phyloP scores from a whole-genome alignment of 805 yeast species.

The Monosporozyma servazzii region DNA sequence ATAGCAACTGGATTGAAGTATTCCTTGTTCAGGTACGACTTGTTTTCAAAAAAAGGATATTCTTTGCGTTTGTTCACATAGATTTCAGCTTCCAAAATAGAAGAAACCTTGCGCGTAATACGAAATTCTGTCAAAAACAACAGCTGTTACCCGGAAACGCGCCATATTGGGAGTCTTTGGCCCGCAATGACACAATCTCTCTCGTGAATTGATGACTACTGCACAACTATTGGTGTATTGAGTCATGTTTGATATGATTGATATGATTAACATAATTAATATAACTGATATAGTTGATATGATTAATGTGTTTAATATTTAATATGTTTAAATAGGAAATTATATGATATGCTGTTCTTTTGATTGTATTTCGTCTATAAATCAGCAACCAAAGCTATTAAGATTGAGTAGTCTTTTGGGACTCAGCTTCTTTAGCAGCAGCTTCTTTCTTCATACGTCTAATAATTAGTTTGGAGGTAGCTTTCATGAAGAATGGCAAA shows the following conservation, averaged over 20 bases:
- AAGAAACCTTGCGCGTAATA: not conserved
- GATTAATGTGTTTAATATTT: no score
- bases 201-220: no score
- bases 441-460: constrained; percentile 30
- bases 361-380: no score
- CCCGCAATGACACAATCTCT: not conserved
- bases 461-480: constrained; percentile 27
- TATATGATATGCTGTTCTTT: no score
- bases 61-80: not conserved
- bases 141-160: not conserved
- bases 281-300: no score
- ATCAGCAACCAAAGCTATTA: not conserved
- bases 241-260: no score
- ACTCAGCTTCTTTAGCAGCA: not conserved
- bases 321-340: no score
- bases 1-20: not conserved
- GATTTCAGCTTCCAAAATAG: not conserved
- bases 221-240: no score
- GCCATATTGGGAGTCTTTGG: not conserved
- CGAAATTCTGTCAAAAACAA: not conserved
- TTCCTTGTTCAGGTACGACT: not conserved
- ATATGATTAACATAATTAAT: no score
- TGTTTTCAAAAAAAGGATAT: not conserved
- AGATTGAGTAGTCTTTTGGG: not conserved
- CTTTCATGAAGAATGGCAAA: constrained; percentile 38